Base-by-base conservation (phyloP, 768 basidiomycete species). In the Amanita rimosa region DNA sequence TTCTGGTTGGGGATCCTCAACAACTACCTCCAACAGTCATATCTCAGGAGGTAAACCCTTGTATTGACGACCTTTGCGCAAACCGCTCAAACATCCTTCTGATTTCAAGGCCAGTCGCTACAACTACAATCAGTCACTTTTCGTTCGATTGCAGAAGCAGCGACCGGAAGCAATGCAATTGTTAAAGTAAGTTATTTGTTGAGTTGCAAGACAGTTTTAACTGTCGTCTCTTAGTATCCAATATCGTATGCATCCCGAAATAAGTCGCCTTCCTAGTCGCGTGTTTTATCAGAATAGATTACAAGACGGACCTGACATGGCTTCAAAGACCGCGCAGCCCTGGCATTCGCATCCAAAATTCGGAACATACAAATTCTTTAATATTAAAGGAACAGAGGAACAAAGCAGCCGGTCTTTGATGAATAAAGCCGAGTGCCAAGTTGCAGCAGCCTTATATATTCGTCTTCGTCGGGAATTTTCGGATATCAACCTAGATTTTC, bases 161-260 rank as follows among this genome's bases (percentile, higher is more conserved):
- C 71, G 75, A 33, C 82, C 85, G 6, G 79, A 87, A n/a, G 81
- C 86, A 16, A 88, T 95, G 35, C 91, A 97, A 64, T 72, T 99
- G 1, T 67, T 99, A 40, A 95, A 89, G 93, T 88, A 55, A 51
- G 69, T 54, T 41, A 42, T 7, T 34, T 11, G 48, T 27, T 29
- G 31, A 34, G 29, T 29, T 44, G 6, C 9, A 16, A 35, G 16
- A 24, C 22, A 6, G 29, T 17, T 21, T 19, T 52, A 36, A 31
- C 47, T 24, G 38, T 34, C 46, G 41, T 10, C 36, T 44, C 42
- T 17, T 51, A 97, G 95, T 56, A 98, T 99, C 36, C 96, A 99
- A 67, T 99, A 99, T 61, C 94, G 96, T 55, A 99, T 99, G 96
- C 94, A 99, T 60, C 95, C 95, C 1, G 83, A 89, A 45, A 97